Evolutionary conservation across 129 eudicot genomes (phyloP), one percentile per base, ranked within the genome.

Genomic region (Pittosporum tobira): DNA sequence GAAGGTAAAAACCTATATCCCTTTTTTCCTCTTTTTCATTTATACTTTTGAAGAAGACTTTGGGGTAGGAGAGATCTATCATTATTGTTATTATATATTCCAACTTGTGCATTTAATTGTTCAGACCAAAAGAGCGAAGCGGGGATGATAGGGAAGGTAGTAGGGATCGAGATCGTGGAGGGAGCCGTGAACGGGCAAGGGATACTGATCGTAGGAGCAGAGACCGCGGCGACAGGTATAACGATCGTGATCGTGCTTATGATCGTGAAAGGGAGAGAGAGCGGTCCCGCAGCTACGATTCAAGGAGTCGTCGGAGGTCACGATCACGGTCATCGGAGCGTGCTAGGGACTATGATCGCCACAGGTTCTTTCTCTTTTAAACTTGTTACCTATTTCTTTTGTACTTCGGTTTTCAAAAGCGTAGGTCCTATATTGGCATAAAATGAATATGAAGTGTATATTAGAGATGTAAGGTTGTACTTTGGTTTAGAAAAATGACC

Each of bases 281-380:
- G n/a, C 71, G 65, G 18, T 58, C 84, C 21, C 84, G 79, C 58
- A 68, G 76, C 73, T 72, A 77, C 27, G 96, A 88, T 71, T 81
- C 96, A 19, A 82, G 95, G 58, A 82, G 88, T 73, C 93, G 79
- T 3, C 88, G 81, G 6, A 77, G 97, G 67, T 89, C 95, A 34
- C 86, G 95, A 37, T 89, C 95, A 13, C 83, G 86, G 5, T 90
- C 97, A 31, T 73, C 74, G 67, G 97, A 90, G 26, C 86, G 88
- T 26, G 69, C 78, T 12, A 66, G 94, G 58, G 97, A 85, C 60
- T 80, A 90, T 71, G 97, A 85, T 69, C 95, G 95, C 69, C 77
- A 74, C 69, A 82, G 95, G 95, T 85, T 66, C 59, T 10, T 7
- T 25, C 57, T 64, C 20, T 8, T 20, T 31, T 15, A 10, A 21